phyloP scores from a whole-genome alignment of 805 yeast species.

The Ogataea nitratoaversa region DNA sequence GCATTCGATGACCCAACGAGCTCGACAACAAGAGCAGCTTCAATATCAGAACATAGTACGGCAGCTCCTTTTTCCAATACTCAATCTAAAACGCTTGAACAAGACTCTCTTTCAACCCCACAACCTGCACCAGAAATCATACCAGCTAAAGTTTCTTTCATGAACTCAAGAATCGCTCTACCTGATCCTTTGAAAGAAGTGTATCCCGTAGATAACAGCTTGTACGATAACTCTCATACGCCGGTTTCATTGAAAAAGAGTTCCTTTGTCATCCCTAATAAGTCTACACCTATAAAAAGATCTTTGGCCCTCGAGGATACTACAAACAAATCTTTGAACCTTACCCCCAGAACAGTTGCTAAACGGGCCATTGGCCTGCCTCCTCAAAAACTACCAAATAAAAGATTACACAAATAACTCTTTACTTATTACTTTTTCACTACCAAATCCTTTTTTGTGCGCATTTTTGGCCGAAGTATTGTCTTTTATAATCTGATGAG shows the following conservation, averaged over 20 bases:
- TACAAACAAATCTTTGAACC: conserved; percentile 1
- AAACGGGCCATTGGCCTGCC: conserved; percentile 27
- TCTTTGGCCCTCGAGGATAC: conserved; percentile 18
- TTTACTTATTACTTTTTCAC: not conserved
- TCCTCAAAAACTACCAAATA: conserved; percentile 14
- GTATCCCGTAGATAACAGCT: conserved; percentile 33
- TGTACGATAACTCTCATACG: conserved; percentile 52
- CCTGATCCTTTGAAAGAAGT: conserved; percentile 44
- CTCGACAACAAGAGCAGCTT: too few relatives aligned
- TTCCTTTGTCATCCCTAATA: conserved; percentile 51
- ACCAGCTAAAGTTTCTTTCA: conserved; percentile 38
- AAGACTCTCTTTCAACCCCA: not conserved
- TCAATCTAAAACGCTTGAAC: not conserved
- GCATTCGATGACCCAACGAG: too few relatives aligned
- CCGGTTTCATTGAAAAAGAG: conserved; percentile 56
- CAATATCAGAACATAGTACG: too few relatives aligned
- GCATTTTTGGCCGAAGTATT: too few relatives aligned
- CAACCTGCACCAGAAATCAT: conserved; percentile 14
- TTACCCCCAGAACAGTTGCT: conserved; percentile 7
- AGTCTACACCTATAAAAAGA: conserved; percentile 60
- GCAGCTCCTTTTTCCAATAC: not conserved
- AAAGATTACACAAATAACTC: conserved; percentile 19
- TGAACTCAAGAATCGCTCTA: conserved; percentile 60
- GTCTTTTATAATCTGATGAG: too few relatives aligned
- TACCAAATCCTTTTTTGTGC: too few relatives aligned